Conservation (phyloP, 73 alveolate species). For the Paramecium caudatum region DNA sequence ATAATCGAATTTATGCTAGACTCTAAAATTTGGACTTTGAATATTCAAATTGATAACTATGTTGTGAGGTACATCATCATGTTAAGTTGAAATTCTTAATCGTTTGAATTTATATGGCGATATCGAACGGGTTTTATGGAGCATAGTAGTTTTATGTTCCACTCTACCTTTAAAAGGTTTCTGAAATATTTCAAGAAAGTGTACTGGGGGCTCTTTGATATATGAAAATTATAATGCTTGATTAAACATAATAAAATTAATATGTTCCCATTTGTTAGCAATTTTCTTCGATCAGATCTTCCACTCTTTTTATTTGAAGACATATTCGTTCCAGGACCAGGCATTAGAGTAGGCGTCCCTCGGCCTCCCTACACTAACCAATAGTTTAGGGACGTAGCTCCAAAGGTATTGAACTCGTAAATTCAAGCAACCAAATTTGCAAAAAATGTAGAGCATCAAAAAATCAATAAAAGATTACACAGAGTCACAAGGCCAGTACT, state of each 20-base stretch:
- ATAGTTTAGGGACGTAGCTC: slow-evolving; percentile 45
- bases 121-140: no score
- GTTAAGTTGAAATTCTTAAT: slow-evolving; percentile 39
- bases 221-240: slow-evolving; percentile 29
- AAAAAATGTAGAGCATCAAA: slow-evolving; percentile 22
- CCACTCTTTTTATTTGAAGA: slow-evolving; percentile 59
- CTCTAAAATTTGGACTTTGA: slow-evolving; percentile 30
- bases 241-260: slow-evolving; percentile 8
- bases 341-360: slow-evolving; percentile 57
- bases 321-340: slow-evolving; percentile 24
- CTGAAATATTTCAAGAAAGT: background rate
- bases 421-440: slow-evolving; percentile 26
- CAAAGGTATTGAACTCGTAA: background rate
- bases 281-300: slow-evolving; percentile 36
- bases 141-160: no score
- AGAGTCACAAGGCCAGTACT: slow-evolving; percentile 36
- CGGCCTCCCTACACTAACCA: slow-evolving; percentile 63
- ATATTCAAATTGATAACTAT: slow-evolving; percentile 20
- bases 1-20: slow-evolving; percentile 23
- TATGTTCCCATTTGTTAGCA: slow-evolving; percentile 60
- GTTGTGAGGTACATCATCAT: slow-evolving; percentile 18
- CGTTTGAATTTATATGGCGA: slow-evolving; percentile 34
- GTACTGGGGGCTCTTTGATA: slow-evolving; percentile 20
- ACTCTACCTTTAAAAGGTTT: slow-evolving; percentile 36
- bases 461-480: background rate